These are phyloP conservation scores for Tagetes patula DNA, from an alignment of 129 eudicot genomes.

Conservation along the genomic window DNA sequence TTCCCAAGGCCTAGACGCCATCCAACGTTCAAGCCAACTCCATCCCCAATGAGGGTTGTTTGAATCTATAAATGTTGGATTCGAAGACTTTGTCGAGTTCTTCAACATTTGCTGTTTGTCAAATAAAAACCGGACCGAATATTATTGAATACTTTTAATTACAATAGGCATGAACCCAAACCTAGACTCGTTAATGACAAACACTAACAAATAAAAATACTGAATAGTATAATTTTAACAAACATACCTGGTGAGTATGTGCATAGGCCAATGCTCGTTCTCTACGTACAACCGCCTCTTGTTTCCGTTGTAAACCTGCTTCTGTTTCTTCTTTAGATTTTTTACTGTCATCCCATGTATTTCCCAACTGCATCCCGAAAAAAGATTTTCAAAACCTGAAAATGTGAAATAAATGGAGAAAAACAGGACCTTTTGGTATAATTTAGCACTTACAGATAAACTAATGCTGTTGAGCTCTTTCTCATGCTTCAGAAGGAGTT, in stretches of 20 bases:
- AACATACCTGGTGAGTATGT: constrained; percentile 71
- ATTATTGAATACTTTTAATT: too few relatives aligned
- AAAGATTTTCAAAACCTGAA: background rate
- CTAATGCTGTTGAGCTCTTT: constrained; percentile 45
- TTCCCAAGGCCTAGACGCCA: constrained; percentile 96
- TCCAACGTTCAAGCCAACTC: constrained; percentile 99
- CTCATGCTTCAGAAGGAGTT: constrained; percentile 55
- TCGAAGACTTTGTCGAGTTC: constrained; percentile 51
- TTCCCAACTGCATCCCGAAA: constrained; percentile 46
- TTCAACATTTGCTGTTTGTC: constrained; percentile 63
- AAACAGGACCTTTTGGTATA: background rate
- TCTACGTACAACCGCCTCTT: constrained; percentile 81
- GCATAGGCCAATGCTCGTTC: constrained; percentile 96
- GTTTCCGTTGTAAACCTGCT: constrained; percentile 58
- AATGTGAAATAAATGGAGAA: background rate
- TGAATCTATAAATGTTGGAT: constrained; percentile 79
- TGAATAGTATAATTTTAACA: too few relatives aligned
- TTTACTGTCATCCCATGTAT: constrained; percentile 72
- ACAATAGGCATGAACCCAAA: too few relatives aligned
- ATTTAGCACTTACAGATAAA: constrained; percentile 45
- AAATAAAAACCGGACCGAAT: too few relatives aligned
- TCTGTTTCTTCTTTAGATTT: constrained; percentile 80
- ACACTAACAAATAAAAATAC: too few relatives aligned
- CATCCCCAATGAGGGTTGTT: constrained; percentile 96
- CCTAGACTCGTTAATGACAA: too few relatives aligned